phyloP scores from a whole-genome alignment of 2,329 filamentous ascomycete genomes.

The Pseudohalonectria lignicola region DNA sequence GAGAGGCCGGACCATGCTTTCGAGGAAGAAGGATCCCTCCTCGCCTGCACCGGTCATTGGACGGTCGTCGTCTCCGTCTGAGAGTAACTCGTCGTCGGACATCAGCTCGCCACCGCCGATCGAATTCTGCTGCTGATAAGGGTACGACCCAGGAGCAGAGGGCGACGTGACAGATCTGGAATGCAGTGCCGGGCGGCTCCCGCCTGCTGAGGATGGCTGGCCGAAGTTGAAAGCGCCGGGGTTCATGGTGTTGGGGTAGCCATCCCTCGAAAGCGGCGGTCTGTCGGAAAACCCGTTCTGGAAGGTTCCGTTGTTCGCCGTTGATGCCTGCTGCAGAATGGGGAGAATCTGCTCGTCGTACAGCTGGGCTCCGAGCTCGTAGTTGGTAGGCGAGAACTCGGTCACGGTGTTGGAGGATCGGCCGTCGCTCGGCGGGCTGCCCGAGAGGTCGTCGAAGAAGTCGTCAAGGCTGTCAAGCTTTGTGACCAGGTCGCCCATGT shows the following conservation, averaged over 20 bases:
- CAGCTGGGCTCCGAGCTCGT: conserved; percentile 64
- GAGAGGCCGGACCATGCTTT: conserved; percentile 50
- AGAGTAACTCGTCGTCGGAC: conserved; percentile 75
- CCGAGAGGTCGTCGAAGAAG: conserved; percentile 63
- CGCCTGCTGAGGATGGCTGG: conserved; percentile 15
- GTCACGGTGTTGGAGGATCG: conserved; percentile 53
- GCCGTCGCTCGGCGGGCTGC: conserved; percentile 49
- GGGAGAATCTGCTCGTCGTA: conserved; percentile 92
- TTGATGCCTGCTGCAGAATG: conserved; percentile 77
- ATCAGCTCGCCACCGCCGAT: conserved; percentile 54
- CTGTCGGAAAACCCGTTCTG: conserved; percentile 82
- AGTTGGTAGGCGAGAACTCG: conserved; percentile 53
- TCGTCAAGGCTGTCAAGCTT: conserved; percentile 72
- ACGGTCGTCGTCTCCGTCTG: conserved; percentile 60
- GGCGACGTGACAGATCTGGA: conserved; percentile 79
- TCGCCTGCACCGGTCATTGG: conserved; percentile 19
- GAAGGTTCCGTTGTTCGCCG: conserved; percentile 63
- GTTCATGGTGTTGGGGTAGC: conserved; percentile 45
- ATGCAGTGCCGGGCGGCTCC: conserved; percentile 56
- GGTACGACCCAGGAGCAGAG: conserved; percentile 43
- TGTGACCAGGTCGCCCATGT: conserved; percentile 73
- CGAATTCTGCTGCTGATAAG: too few species aligned
- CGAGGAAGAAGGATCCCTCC: conserved; percentile 42
- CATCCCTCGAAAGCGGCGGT: conserved; percentile 48
- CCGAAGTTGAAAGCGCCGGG: conserved; percentile 41